Evolutionary conservation across 768 basidiomycete genomes (phyloP).

Genomic region (Boletus sensibilis): DNA sequence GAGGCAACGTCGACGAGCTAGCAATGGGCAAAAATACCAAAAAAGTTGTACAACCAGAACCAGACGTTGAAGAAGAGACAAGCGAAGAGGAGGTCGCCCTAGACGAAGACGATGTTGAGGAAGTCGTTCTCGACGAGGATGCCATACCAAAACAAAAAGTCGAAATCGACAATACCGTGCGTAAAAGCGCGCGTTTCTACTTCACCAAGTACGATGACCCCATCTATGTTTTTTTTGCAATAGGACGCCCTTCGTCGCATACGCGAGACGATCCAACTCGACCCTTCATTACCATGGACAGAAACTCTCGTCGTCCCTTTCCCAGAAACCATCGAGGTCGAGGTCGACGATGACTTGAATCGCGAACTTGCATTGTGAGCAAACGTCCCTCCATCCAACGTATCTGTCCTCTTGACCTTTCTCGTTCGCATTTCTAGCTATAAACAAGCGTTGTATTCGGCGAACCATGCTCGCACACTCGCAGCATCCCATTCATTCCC

Average conservation of each 20-base stretch:
- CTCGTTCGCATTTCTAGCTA: conserved; percentile 55
- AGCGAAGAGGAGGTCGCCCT: conserved; percentile 49
- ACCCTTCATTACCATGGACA: conserved; percentile 76
- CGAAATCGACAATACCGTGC: conserved; percentile 70
- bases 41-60: conserved; percentile 6
- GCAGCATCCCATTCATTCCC: conserved; percentile 77
- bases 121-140: conserved; percentile 69
- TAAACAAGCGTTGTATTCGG: conserved; percentile 89
- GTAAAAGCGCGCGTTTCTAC: conserved; percentile 20
- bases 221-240: neutral
- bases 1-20: neutral
- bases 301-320: conserved; percentile 75
- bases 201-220: neutral
- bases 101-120: conserved; percentile 76
- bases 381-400: neutral
- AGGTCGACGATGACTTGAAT: conserved; percentile 85
- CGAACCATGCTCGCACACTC: conserved; percentile 71
- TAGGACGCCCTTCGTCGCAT: conserved; percentile 81
- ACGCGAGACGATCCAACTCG: conserved; percentile 71
- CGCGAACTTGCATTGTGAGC: conserved; percentile 94
- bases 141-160: conserved; percentile 73
- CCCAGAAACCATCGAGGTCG: conserved; percentile 69
- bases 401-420: neutral
- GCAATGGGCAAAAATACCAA: conserved; percentile 15
- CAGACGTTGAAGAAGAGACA: conserved; percentile 26